Evolutionary conservation across 2,329 filamentous ascomycete species (phyloP).

Genomic region (Dryadomyces quercus-mongolicae): DNA sequence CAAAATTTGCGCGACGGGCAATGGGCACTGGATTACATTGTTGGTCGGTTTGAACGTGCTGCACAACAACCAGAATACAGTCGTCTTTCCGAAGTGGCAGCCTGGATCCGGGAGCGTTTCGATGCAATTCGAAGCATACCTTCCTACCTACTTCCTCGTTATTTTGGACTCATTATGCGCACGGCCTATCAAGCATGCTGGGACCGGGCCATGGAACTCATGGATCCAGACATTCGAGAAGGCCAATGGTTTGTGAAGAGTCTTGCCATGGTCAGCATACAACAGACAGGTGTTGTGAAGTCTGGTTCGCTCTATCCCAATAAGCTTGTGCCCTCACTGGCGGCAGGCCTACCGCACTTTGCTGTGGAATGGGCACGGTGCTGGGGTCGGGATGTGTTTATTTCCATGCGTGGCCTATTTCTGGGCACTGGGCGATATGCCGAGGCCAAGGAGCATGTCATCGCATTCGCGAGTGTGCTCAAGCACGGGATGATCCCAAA

Average conservation of each 20-base stretch:
- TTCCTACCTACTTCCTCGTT: conserved; percentile 80
- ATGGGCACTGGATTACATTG: conserved; percentile 85
- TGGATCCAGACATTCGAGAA: conserved; percentile 63
- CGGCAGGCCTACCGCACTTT: conserved; percentile 90
- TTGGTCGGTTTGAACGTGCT: conserved; percentile 63
- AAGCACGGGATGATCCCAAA: conserved; percentile 99
- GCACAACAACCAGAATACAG: conserved; percentile 50
- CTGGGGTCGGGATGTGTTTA: conserved; percentile 96
- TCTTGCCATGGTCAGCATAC: conserved; percentile 81
- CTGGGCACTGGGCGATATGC: conserved; percentile 79
- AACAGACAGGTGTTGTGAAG: conserved; percentile 79
- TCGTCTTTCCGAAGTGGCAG: conserved; percentile 50
- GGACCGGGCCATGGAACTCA: conserved; percentile 64
- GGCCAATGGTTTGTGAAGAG: conserved; percentile 85
- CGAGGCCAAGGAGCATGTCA: conserved; percentile 87
- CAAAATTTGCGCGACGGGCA: conserved; percentile 83
- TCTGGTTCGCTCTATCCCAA: conserved; percentile 84
- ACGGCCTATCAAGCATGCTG: conserved; percentile 79
- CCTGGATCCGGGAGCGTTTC: conserved; percentile 76
- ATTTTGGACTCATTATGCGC: conserved; percentile 81
- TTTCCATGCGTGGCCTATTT: conserved; percentile 83
- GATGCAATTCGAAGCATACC: conserved; percentile 77
- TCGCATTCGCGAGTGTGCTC: conserved; percentile 87
- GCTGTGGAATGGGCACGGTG: conserved; percentile 88
- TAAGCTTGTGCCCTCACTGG: conserved; percentile 73